phyloP scores from a whole-genome alignment of 2,329 filamentous ascomycete genomes.

The Stagonosporopsis cucurbitacearum region DNA sequence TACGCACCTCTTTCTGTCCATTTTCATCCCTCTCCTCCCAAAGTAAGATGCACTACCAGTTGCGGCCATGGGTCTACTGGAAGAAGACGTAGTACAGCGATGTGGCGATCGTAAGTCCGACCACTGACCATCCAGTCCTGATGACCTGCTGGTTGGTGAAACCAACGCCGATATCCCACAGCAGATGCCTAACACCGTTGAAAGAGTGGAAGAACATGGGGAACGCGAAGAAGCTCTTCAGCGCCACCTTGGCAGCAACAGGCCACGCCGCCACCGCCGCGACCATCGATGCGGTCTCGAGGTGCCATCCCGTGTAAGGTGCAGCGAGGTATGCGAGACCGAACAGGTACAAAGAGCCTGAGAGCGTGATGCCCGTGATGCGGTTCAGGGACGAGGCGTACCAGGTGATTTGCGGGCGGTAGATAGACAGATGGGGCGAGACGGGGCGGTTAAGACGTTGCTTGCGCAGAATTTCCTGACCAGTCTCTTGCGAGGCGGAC shows the following conservation, averaged over 20 bases:
- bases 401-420: slow-evolving; percentile 86
- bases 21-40: slow-evolving; percentile 9
- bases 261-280: slow-evolving; percentile 70
- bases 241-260: slow-evolving; percentile 61
- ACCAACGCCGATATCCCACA: slow-evolving; percentile 70
- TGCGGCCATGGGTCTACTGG: slow-evolving; percentile 15
- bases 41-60: background rate
- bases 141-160: slow-evolving; percentile 71
- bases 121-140: slow-evolving; percentile 68
- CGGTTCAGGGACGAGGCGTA: slow-evolving; percentile 78
- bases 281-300: slow-evolving; percentile 69
- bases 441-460: slow-evolving; percentile 85
- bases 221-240: slow-evolving; percentile 66
- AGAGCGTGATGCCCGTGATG: slow-evolving; percentile 78
- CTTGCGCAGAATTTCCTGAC: slow-evolving; percentile 71
- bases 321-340: slow-evolving; percentile 80
- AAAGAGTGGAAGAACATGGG: slow-evolving; percentile 73
- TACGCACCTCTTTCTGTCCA: slow-evolving; percentile 7
- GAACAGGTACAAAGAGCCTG: slow-evolving; percentile 79
- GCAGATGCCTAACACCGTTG: slow-evolving; percentile 75
- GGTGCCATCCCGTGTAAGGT: slow-evolving; percentile 74
- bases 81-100: slow-evolving; percentile 43
- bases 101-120: slow-evolving; percentile 61
- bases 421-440: slow-evolving; percentile 84
- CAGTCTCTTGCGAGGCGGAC: slow-evolving; percentile 62